Evolutionary conservation across 2,329 filamentous ascomycete genomes (phyloP).

Genomic region (Cladosporium sp.): DNA sequence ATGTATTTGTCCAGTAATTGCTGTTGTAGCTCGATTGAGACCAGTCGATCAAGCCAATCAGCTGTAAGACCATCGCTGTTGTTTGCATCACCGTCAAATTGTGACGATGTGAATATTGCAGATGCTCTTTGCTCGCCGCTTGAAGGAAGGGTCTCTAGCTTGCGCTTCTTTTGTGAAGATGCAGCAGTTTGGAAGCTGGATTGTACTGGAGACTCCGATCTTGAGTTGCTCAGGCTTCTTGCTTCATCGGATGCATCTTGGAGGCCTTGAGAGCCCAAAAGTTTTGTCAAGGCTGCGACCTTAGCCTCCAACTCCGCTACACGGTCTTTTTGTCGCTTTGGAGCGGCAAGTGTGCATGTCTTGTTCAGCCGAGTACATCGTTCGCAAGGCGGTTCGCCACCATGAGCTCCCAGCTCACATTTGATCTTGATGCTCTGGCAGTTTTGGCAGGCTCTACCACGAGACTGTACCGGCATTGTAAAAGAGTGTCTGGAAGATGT

Average conservation of each 20-base stretch:
- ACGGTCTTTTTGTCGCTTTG: conserved; percentile 23
- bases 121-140: conserved; percentile 13
- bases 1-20: conserved; percentile 20
- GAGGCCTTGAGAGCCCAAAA: conserved; percentile 24
- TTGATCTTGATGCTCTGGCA: conserved; percentile 27
- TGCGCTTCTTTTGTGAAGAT: conserved; percentile 15
- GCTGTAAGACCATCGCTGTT: no score
- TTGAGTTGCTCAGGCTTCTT: neutral
- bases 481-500: no score
- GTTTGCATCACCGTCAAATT: no score
- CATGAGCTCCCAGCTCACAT: conserved; percentile 21
- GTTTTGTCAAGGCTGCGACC: conserved; percentile 24
- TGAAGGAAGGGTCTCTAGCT: conserved; percentile 3
- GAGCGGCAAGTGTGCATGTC: conserved; percentile 23
- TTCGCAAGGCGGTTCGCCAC: conserved; percentile 21
- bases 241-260: conserved; percentile 10
- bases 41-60: conserved; percentile 18
- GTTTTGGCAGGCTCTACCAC: conserved; percentile 22
- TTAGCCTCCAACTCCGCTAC: conserved; percentile 28
- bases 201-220: neutral
- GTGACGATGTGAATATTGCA: no score
- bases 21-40: conserved; percentile 19
- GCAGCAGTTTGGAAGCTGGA: neutral
- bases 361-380: conserved; percentile 26
- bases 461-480: conserved; percentile 8